Percentiles rank a stretch among this genome's conserved stretches.
These are phyloP conservation scores for Colletotrichum sublineola DNA, from an alignment of 2,329 filamentous ascomycete species.

Conservation along the genomic window DNA sequence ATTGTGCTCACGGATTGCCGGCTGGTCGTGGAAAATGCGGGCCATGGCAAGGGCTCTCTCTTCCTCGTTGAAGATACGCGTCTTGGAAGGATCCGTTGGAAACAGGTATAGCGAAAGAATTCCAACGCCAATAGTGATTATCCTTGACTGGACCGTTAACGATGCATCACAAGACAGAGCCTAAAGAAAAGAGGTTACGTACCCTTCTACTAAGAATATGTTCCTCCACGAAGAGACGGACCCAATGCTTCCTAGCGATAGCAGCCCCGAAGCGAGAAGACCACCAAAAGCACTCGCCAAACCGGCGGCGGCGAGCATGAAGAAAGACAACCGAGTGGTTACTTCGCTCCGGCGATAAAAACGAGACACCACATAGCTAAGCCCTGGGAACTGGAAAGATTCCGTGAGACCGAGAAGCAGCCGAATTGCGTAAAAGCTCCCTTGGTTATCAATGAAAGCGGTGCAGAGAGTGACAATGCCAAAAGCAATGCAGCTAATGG, in stretches of 20 bases:
- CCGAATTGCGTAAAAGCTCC: slow-evolving; percentile 64
- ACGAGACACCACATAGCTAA: slow-evolving; percentile 75
- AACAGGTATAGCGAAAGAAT: slow-evolving; percentile 58
- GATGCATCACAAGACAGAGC: rapidly evolving
- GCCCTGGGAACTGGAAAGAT: slow-evolving; percentile 74
- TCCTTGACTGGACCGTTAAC: slow-evolving; percentile 51
- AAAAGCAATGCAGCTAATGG: slow-evolving; percentile 61
- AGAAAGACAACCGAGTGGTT: slow-evolving; percentile 70
- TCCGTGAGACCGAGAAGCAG: slow-evolving; percentile 74
- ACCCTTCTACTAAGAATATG: slow-evolving; percentile 59
- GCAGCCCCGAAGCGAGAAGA: slow-evolving; percentile 63
- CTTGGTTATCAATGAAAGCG: slow-evolving; percentile 68
- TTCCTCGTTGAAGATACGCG: slow-evolving; percentile 60
- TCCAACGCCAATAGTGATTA: slow-evolving; percentile 66
- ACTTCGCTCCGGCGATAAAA: slow-evolving; percentile 74
- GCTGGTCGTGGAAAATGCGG: slow-evolving; percentile 68
- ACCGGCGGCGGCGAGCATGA: slow-evolving; percentile 73
- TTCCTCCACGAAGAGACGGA: slow-evolving; percentile 68
- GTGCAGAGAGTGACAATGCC: slow-evolving; percentile 71
- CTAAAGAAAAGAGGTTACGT: neutral
- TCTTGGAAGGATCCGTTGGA: slow-evolving; percentile 43
- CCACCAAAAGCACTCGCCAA: slow-evolving; percentile 77
- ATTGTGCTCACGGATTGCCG: slow-evolving; percentile 46
- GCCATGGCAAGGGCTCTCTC: slow-evolving; percentile 74
- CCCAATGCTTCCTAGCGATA: slow-evolving; percentile 45